Percentiles rank a stretch among this genome's conserved stretches.
These are phyloP conservation scores for Cyberlindnera nakhonratchasimensis DNA, from an alignment of 805 yeast species.

Conservation along the genomic window DNA sequence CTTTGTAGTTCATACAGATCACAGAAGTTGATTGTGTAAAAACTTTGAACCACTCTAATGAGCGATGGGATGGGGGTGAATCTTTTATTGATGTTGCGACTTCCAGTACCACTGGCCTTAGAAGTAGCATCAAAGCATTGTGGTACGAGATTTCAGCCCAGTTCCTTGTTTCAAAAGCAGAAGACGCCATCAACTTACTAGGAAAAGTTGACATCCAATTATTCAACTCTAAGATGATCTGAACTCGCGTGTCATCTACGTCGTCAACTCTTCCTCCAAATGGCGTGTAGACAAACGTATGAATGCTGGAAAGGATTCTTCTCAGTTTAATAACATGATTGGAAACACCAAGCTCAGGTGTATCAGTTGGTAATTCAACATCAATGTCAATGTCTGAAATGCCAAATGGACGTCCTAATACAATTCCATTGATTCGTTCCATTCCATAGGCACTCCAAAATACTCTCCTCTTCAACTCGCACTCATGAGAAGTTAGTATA, in stretches of 20 bases:
- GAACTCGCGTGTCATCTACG: constrained; percentile 28
- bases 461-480: constrained; percentile 28
- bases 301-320: constrained; percentile 33
- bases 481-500: background rate
- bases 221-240: constrained; percentile 32
- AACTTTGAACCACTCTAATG: constrained; percentile 32
- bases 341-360: constrained; percentile 20
- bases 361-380: constrained; percentile 24
- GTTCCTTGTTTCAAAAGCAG: constrained; percentile 31
- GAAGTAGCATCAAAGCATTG: constrained; percentile 31
- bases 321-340: constrained; percentile 32
- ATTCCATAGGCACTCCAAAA: constrained; percentile 37
- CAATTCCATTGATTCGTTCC: constrained; percentile 34
- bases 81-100: constrained; percentile 15
- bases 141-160: constrained; percentile 36
- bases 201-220: constrained; percentile 34
- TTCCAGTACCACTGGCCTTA: constrained; percentile 32
- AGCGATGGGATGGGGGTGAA: constrained; percentile 17
- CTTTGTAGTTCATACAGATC: constrained; percentile 30
- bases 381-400: constrained; percentile 35
- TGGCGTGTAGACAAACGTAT: constrained; percentile 33
- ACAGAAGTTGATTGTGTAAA: constrained; percentile 33
- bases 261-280: constrained; percentile 20
- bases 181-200: constrained; percentile 22
- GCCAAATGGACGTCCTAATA: constrained; percentile 36